Base-by-base conservation (phyloP, 2,329 filamentous ascomycete species). In the Colletotrichum siamense region DNA sequence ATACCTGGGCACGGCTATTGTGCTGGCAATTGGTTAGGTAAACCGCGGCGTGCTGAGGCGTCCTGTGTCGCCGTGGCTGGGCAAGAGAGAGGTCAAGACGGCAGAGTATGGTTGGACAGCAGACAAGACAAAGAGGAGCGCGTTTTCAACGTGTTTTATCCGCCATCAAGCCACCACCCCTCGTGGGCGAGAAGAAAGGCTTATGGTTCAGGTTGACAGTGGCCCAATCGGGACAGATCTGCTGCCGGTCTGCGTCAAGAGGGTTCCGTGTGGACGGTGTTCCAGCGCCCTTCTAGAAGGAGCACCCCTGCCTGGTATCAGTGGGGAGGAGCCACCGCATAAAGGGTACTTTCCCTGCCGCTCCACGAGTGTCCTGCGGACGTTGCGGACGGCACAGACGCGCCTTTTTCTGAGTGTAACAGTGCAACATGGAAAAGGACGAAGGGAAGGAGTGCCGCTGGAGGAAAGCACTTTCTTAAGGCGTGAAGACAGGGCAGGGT, bases 261-360 rank as follows among this genome's bases (percentile, higher is more conserved):
- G 63, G 22, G 63, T 69, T 73, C 73, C 69, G 69, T 76, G 62
- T 69, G 73, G 69, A n/a, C 16, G 63, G 64, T 36, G 34, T 74
- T 76, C 69, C 70, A 73, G 57, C 49, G 34, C 9, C 24, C 61
- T 76, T 76, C 74, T 76, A 76, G 70, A 76, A 76, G 70, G 74
- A 61, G n/a, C n/a, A 69, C 63, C 74, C 70, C 70, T 65, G 73
- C n/a, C 18, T 44, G 24, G 44, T 22, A 52, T 13, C 16, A 34
- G 34, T 16, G 16, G 36, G 57, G 59, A 69, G 59, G 59, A 65
- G 13, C 59, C 63, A 65, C 70, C 22, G 34, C 57, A 76, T 76
- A 12, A 76, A 76, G 26, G 13, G 32, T 22, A 26, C 39, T 36
- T 73, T 55, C 62, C 52, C 62, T 61, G 44, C 66, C 18, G 52